phyloP scores from a whole-genome alignment of 2,329 filamentous ascomycete genomes.

The Diaporthe vaccinii region DNA sequence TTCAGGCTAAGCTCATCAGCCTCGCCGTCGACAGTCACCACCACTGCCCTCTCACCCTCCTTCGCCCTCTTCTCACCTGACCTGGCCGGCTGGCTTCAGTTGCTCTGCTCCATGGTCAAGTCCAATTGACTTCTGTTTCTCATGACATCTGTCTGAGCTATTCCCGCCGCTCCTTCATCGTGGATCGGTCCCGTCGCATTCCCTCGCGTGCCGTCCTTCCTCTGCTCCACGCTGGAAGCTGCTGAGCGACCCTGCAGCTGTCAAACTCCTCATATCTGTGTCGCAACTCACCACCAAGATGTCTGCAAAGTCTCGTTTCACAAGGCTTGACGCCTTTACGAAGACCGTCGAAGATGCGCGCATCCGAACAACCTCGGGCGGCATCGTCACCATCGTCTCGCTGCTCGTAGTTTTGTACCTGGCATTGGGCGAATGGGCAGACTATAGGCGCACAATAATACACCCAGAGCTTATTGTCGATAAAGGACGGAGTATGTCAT shows the following conservation, averaged over 20 bases:
- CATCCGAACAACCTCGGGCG: constrained; percentile 94
- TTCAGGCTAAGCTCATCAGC: constrained; percentile 24
- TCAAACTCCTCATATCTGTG: background rate
- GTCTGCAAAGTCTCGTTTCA: constrained; percentile 94
- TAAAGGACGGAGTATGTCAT: constrained; percentile 84
- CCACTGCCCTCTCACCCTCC: constrained; percentile 9
- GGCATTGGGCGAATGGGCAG: constrained; percentile 94
- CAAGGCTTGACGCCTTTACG: constrained; percentile 96
- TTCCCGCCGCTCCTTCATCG: constrained; percentile 33
- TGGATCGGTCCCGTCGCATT: constrained; percentile 28
- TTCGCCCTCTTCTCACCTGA: background rate
- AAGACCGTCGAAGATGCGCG: constrained; percentile 99
- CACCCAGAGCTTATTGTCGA: constrained; percentile 96
- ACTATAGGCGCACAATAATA: constrained; percentile 88
- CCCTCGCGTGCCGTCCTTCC: background rate
- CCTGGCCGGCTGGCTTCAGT: constrained; percentile 18
- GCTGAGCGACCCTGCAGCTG: constrained; percentile 7
- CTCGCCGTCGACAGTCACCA: constrained; percentile 19
- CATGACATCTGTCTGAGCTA: constrained; percentile 19
- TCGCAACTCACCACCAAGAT: constrained; percentile 61
- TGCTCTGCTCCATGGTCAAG: constrained; percentile 28
- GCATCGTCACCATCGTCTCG: constrained; percentile 93
- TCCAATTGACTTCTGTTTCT: constrained; percentile 11
- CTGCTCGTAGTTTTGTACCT: constrained; percentile 90
- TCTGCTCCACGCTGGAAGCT: constrained; percentile 13